These are phyloP conservation scores for Bipolaris gigantea DNA, from an alignment of 2,329 filamentous ascomycete genomes.

Conservation along the genomic window DNA sequence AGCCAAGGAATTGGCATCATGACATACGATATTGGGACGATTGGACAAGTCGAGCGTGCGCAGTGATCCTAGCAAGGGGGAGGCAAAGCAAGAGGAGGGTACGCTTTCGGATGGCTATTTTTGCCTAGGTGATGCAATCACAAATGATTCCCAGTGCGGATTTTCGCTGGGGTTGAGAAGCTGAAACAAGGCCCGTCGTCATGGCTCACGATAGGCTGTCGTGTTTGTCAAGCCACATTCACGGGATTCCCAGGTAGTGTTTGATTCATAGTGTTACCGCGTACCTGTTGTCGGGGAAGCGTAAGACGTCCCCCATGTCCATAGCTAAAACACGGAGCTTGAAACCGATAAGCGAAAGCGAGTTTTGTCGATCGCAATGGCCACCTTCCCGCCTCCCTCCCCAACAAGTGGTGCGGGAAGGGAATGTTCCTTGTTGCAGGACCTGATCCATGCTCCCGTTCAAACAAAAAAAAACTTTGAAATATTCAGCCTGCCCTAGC, in stretches of 20 bases:
- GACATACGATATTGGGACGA: too few species aligned
- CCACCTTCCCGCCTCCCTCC: neutral
- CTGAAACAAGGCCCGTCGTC: neutral
- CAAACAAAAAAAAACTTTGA: neutral
- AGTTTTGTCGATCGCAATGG: constrained; percentile 4
- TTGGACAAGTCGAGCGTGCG: too few species aligned
- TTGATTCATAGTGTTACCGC: neutral
- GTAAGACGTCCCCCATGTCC: neutral
- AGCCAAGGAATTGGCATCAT: too few species aligned
- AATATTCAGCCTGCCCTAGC: neutral
- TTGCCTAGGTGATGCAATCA: too few species aligned
- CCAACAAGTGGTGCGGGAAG: neutral
- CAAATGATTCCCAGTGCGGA: too few species aligned
- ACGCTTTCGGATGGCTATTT: too few species aligned
- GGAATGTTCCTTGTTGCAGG: neutral
- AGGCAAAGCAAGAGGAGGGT: too few species aligned
- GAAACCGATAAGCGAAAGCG: constrained; percentile 11
- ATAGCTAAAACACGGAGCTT: constrained; percentile 8
- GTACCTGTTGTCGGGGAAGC: constrained; percentile 1
- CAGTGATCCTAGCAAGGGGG: too few species aligned
- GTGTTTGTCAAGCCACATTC: neutral
- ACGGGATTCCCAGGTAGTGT: neutral
- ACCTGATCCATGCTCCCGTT: neutral
- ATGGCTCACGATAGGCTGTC: neutral
- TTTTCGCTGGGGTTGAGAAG: too few species aligned